Percentiles rank a stretch among this genome's conserved stretches.
Evolutionary conservation across 75 land plant genomes (phyloP).

Genomic region (Chamaecyparis obtusa): DNA sequence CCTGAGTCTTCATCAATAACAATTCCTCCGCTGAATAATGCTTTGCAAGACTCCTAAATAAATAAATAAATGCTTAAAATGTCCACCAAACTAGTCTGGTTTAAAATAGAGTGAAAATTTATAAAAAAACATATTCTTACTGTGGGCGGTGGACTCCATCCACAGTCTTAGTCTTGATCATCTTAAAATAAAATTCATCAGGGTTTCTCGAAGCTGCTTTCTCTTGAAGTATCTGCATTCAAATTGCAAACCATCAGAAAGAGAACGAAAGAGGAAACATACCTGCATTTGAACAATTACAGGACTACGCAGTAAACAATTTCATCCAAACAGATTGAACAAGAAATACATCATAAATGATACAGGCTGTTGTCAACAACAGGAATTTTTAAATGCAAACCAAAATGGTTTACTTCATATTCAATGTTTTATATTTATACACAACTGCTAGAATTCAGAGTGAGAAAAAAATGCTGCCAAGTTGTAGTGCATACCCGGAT

Average conservation of each 20-base stretch:
- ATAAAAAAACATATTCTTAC: slow-evolving; percentile 20
- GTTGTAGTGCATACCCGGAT: slow-evolving; percentile 32
- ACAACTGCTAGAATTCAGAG: slow-evolving; percentile 13
- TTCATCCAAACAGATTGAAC: not conserved
- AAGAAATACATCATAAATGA: slow-evolving; percentile 25
- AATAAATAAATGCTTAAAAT: not conserved
- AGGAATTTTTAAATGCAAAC: slow-evolving; percentile 27
- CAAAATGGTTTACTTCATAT: slow-evolving; percentile 31
- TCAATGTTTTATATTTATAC: not conserved
- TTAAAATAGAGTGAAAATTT: not conserved
- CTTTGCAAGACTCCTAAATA: slow-evolving; percentile 52
- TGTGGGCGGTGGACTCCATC: slow-evolving; percentile 68
- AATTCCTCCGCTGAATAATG: slow-evolving; percentile 67
- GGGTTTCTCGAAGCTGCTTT: slow-evolving; percentile 89
- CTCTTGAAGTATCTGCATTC: slow-evolving; percentile 65
- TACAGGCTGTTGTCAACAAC: slow-evolving; percentile 31
- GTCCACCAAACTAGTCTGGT: not conserved
- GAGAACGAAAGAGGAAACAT: not conserved
- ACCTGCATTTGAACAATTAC: not conserved
- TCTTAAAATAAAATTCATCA: slow-evolving; percentile 90
- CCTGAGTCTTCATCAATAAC: slow-evolving; percentile 89
- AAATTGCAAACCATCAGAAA: not conserved
- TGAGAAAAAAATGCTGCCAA: not conserved
- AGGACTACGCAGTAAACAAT: not conserved
- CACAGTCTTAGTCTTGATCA: slow-evolving; percentile 70